phyloP scores from a whole-genome alignment of 257 asterid genomes.

The Penstemon davidsonii region DNA sequence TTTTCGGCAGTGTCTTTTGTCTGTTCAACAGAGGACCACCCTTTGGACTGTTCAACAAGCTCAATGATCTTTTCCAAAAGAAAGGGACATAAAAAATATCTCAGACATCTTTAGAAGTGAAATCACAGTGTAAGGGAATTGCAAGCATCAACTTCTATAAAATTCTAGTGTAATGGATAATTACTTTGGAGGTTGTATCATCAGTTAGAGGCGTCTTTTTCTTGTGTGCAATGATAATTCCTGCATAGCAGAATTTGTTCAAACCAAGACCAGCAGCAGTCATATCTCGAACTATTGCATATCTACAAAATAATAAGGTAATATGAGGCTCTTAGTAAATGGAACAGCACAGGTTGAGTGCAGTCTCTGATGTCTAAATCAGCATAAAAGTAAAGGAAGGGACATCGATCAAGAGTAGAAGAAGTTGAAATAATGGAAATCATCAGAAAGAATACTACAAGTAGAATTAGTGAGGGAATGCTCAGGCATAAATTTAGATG shows the following conservation, averaged over 20 bases:
- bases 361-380: neutral
- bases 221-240: conserved; percentile 75
- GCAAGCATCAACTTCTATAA: conserved; percentile 22
- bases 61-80: conserved; percentile 69
- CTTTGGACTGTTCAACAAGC: conserved; percentile 97
- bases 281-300: conserved; percentile 92
- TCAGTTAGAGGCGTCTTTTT: conserved; percentile 56
- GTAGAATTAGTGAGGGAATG: neutral
- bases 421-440: conserved; percentile 14
- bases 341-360: neutral
- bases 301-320: conserved; percentile 45
- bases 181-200: conserved; percentile 76
- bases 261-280: conserved; percentile 97
- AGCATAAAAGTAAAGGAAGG: conserved; percentile 14
- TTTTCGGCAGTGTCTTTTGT: conserved; percentile 67
- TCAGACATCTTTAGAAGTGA: conserved; percentile 21
- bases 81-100: conserved; percentile 26
- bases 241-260: conserved; percentile 91
- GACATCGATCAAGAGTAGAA: conserved; percentile 12
- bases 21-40: conserved; percentile 91
- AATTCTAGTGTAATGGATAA: conserved; percentile 9
- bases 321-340: conserved; percentile 5
- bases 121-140: conserved; percentile 18
- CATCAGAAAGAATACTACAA: conserved; percentile 1
- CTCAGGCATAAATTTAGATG: neutral